Conservation (phyloP, 306 rosid species). For the Gastrolobium bilobum region DNA sequence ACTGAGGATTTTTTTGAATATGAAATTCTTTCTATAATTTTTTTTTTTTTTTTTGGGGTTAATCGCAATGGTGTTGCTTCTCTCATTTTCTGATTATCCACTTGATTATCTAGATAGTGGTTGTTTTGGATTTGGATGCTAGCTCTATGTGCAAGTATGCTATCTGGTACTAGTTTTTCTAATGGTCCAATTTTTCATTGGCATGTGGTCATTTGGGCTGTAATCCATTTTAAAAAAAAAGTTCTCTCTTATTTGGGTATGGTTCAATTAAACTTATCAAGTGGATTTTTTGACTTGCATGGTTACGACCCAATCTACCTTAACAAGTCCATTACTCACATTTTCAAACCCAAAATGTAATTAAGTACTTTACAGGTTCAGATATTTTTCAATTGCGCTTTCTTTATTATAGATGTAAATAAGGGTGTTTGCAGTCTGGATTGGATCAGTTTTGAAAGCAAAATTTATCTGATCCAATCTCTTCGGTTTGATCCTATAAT, state of each 20-base stretch:
- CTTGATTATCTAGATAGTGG: not conserved
- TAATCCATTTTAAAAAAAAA: not conserved
- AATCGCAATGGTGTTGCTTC: not conserved
- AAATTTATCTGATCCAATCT: no score
- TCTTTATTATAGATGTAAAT: no score
- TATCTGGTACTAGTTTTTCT: no score
- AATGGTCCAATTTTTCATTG: not conserved
- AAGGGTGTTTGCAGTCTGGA: no score
- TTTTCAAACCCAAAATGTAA: not conserved
- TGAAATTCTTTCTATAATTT: not conserved
- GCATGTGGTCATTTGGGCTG: not conserved
- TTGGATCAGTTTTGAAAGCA: no score
- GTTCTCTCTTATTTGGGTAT: not conserved
- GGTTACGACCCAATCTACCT: not conserved
- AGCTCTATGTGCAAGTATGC: not conserved
- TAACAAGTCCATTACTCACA: not conserved
- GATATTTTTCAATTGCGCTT: no score
- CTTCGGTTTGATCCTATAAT: no score
- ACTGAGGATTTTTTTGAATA: not conserved
- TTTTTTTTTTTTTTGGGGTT: not conserved
- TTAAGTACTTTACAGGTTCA: no score
- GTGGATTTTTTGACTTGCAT: not conserved
- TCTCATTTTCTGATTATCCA: not conserved
- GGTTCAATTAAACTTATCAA: not conserved
- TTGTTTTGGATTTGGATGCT: not conserved